phyloP scores from a whole-genome alignment of 2,329 filamentous ascomycete genomes.

The Nemania sp. region DNA sequence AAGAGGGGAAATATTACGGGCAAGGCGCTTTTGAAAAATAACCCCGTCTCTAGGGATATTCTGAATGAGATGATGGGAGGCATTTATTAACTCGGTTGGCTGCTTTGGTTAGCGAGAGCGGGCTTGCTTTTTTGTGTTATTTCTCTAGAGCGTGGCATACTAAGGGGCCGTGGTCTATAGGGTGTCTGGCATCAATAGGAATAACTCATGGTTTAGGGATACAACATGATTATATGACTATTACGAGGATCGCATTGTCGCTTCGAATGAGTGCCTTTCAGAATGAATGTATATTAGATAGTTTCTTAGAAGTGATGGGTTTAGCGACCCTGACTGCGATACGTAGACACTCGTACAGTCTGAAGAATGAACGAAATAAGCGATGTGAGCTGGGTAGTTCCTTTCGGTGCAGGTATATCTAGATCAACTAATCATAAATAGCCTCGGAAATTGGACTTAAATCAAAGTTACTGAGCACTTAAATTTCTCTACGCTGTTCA shows the following conservation, averaged over 20 bases:
- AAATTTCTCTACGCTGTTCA: no score
- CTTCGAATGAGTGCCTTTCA: no score
- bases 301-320: no score
- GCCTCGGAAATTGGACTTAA: no score
- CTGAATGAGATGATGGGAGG: slow-evolving; percentile 74
- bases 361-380: neutral
- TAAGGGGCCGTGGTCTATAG: neutral
- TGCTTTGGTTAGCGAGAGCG: slow-evolving; percentile 6
- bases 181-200: slow-evolving; percentile 18
- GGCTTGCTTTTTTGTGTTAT: slow-evolving; percentile 4
- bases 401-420: no score
- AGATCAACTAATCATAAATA: no score
- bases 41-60: slow-evolving; percentile 79
- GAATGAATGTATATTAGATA: no score
- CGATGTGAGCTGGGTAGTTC: no score
- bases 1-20: slow-evolving; percentile 69
- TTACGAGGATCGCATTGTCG: neutral
- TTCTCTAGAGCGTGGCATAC: slow-evolving; percentile 14
- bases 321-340: no score
- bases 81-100: slow-evolving; percentile 35
- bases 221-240: slow-evolving; percentile 9
- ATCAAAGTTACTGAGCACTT: no score
- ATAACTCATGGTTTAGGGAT: slow-evolving; percentile 26
- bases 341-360: no score
- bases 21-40: slow-evolving; percentile 72